phyloP scores from a whole-genome alignment of 345 rosid genomes.

The Salix viminalis region DNA sequence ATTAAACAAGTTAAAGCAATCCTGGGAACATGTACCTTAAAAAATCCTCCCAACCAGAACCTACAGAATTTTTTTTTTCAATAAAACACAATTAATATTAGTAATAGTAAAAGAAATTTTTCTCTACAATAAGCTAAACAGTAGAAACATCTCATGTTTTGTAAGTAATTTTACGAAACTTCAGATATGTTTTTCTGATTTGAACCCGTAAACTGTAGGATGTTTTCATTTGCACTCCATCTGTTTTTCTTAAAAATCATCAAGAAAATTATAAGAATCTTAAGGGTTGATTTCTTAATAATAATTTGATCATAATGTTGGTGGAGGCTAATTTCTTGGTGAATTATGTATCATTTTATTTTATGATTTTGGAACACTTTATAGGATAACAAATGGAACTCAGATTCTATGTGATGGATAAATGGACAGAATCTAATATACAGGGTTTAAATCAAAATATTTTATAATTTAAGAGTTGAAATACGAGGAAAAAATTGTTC shows the following conservation, averaged over 20 bases:
- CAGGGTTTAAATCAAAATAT: background rate
- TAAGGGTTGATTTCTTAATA: background rate
- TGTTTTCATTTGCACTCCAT: background rate
- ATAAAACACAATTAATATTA: background rate
- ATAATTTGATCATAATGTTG: background rate
- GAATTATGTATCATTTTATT: background rate
- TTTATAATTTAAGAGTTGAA: background rate
- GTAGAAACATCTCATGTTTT: background rate
- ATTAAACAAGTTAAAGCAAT: slow-evolving; percentile 9
- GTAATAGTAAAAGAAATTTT: background rate
- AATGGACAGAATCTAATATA: background rate
- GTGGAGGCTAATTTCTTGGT: background rate
- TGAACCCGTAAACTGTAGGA: background rate
- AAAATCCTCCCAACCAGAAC: slow-evolving; percentile 87
- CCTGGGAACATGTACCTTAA: slow-evolving; percentile 52
- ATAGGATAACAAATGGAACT: background rate
- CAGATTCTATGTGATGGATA: background rate
- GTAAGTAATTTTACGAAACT: background rate
- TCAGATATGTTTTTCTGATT: background rate
- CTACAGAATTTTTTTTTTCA: too few relatives aligned
- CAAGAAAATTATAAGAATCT: background rate
- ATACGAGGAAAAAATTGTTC: background rate
- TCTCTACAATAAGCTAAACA: background rate
- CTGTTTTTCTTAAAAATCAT: background rate
- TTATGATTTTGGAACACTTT: background rate